Evolutionary conservation across 1,284 basidiomycete genomes (phyloP).

Genomic region (Meripilus lineatus): DNA sequence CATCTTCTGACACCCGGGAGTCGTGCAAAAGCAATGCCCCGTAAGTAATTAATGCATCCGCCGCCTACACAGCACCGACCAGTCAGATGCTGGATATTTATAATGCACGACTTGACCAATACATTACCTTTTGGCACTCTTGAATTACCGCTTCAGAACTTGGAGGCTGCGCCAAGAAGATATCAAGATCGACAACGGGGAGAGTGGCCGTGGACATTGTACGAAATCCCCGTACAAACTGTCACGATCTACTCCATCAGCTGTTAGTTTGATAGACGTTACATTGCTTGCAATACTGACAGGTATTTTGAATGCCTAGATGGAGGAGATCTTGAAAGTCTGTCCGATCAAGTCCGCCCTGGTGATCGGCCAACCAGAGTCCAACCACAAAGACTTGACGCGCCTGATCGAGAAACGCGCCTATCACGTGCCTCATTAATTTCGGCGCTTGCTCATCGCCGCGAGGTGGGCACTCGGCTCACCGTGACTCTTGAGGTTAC

Average conservation of each 20-base stretch:
- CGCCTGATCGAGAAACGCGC: too few relatives aligned
- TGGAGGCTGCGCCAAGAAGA: constrained; percentile 52
- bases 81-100: background rate
- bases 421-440: background rate
- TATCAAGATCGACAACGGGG: constrained; percentile 77
- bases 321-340: too few relatives aligned
- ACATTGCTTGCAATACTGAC: too few relatives aligned
- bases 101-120: background rate
- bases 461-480: too few relatives aligned
- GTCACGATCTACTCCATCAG: too few relatives aligned
- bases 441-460: background rate
- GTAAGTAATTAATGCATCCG: constrained; percentile 73
- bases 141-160: constrained; percentile 42
- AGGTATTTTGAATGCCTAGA: too few relatives aligned
- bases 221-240: background rate
- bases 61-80: constrained; percentile 49
- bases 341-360: too few relatives aligned
- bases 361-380: too few relatives aligned
- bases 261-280: too few relatives aligned
- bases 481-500: too few relatives aligned
- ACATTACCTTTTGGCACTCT: constrained; percentile 64
- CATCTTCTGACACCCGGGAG: constrained; percentile 75
- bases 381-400: too few relatives aligned
- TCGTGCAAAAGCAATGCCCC: constrained; percentile 83
- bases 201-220: constrained; percentile 36